phyloP scores from a whole-genome alignment of 2,329 filamentous ascomycete species.

The Pestalotiopsis sp. region DNA sequence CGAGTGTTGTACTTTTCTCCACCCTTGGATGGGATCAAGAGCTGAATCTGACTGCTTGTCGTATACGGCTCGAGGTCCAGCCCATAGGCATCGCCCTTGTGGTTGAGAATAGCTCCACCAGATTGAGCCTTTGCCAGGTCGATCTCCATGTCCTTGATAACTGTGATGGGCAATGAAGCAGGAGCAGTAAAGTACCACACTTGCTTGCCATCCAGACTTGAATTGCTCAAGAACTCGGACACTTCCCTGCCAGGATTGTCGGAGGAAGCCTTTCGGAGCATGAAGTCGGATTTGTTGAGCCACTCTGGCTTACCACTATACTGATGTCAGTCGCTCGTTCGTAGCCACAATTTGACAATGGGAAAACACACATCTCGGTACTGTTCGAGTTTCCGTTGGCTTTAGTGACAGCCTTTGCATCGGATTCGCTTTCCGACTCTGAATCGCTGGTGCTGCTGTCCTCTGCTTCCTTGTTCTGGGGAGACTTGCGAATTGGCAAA shows the following conservation, averaged over 20 bases:
- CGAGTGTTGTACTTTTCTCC: slow-evolving; percentile 54
- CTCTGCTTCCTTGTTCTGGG: neutral
- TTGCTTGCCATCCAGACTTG: slow-evolving; percentile 67
- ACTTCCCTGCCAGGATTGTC: slow-evolving; percentile 46
- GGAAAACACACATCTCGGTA: slow-evolving; percentile 23
- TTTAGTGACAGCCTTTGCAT: slow-evolving; percentile 18
- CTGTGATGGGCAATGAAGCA: slow-evolving; percentile 65
- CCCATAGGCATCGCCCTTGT: slow-evolving; percentile 65
- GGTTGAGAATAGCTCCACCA: slow-evolving; percentile 56
- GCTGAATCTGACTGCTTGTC: slow-evolving; percentile 52
- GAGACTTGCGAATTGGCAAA: neutral
- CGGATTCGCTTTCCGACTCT: slow-evolving; percentile 12
- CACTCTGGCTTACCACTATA: slow-evolving; percentile 32
- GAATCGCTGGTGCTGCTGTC: slow-evolving; percentile 12
- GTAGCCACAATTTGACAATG: neutral
- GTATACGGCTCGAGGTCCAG: slow-evolving; percentile 54
- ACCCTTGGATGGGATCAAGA: slow-evolving; percentile 59
- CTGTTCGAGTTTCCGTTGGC: slow-evolving; percentile 16
- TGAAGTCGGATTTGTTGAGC: slow-evolving; percentile 53
- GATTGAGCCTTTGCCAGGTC: slow-evolving; percentile 54
- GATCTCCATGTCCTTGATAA: slow-evolving; percentile 65
- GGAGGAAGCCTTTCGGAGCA: slow-evolving; percentile 47
- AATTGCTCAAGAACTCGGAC: slow-evolving; percentile 55
- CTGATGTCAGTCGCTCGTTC: neutral
- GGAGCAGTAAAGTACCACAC: slow-evolving; percentile 81